Conservation (phyloP, 305 asterid genomes). For the Fraxinus angustifolia region DNA sequence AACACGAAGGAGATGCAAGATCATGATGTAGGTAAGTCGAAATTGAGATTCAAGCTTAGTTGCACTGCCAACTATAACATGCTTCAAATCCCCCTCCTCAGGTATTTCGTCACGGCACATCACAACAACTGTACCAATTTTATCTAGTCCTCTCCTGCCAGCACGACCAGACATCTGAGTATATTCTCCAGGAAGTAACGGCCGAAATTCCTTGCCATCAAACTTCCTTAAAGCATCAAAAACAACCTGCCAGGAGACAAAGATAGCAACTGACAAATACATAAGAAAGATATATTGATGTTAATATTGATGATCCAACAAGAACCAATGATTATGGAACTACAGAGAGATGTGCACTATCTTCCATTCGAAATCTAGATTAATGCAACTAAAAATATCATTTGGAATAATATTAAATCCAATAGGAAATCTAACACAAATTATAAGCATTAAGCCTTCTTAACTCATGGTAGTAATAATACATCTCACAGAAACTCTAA, state of each 20-base stretch:
- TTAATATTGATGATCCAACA: conserved; percentile 19
- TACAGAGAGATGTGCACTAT: not conserved
- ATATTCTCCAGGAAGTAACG: conserved; percentile 93
- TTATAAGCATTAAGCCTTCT: conserved; percentile 4
- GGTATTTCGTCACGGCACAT: conserved; percentile 95
- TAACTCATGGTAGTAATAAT: conserved; percentile 10
- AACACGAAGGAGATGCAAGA: conserved; percentile 94
- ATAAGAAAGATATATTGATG: conserved; percentile 7
- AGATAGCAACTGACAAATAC: conserved; percentile 13
- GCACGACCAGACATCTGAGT: conserved; percentile 99
- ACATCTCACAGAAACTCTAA: conserved; percentile 19
- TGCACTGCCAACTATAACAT: conserved; percentile 85
- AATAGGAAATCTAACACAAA: not conserved
- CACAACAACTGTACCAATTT: conserved; percentile 85
- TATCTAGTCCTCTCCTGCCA: conserved; percentile 98
- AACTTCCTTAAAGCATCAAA: conserved; percentile 89
- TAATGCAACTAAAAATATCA: not conserved
- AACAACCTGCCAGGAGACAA: conserved; percentile 66
- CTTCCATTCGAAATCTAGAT: not conserved
- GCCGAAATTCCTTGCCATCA: conserved; percentile 92
- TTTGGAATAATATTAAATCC: not conserved
- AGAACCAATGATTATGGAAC: conserved; percentile 2
- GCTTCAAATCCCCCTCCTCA: conserved; percentile 67
- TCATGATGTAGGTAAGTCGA: conserved; percentile 96
- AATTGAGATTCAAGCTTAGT: conserved; percentile 94